These are phyloP conservation scores for Bimuria novae-zelandiae DNA, from an alignment of 2,329 filamentous ascomycete genomes.

Conservation along the genomic window DNA sequence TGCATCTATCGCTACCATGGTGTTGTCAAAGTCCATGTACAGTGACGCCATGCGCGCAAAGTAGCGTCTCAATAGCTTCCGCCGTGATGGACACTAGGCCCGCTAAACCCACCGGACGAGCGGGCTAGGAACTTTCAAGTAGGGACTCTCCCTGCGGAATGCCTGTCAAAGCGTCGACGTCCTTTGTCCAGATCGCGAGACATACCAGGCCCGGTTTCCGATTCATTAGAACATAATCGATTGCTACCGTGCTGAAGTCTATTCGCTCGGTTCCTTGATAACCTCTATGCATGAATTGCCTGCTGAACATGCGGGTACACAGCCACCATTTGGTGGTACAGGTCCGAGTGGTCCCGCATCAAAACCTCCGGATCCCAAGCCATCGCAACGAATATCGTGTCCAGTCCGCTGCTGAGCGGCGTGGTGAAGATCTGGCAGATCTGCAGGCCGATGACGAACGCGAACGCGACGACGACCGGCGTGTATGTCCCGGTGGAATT, in stretches of 20 bases:
- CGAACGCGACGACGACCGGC: slow-evolving; percentile 77
- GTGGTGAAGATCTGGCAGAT: slow-evolving; percentile 89
- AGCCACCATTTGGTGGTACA: slow-evolving; percentile 77
- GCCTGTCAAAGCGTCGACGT: not conserved
- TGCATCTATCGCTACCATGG: not conserved
- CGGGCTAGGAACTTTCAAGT: not conserved
- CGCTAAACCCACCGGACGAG: not conserved
- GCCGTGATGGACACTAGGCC: not conserved
- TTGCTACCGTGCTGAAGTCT: too few species aligned
- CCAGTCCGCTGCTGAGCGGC: slow-evolving; percentile 83
- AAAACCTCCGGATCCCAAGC: slow-evolving; percentile 72
- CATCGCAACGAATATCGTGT: slow-evolving; percentile 86
- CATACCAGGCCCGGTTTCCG: not conserved
- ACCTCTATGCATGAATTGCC: slow-evolving; percentile 65
- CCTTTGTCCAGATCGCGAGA: not conserved
- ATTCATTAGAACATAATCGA: not conserved
- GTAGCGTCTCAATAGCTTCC: slow-evolving; percentile 3
- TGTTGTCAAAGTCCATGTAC: not conserved
- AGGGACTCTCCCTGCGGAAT: not conserved
- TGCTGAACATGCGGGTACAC: slow-evolving; percentile 85
- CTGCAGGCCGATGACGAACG: slow-evolving; percentile 88
- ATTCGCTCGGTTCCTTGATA: too few species aligned
- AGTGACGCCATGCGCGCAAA: not conserved
- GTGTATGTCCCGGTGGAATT: slow-evolving; percentile 72
- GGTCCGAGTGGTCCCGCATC: slow-evolving; percentile 77